Percentiles rank a stretch among this genome's conserved stretches.
Evolutionary conservation across 768 basidiomycete species (phyloP).

Genomic region (Rhodotorula paludigena): DNA sequence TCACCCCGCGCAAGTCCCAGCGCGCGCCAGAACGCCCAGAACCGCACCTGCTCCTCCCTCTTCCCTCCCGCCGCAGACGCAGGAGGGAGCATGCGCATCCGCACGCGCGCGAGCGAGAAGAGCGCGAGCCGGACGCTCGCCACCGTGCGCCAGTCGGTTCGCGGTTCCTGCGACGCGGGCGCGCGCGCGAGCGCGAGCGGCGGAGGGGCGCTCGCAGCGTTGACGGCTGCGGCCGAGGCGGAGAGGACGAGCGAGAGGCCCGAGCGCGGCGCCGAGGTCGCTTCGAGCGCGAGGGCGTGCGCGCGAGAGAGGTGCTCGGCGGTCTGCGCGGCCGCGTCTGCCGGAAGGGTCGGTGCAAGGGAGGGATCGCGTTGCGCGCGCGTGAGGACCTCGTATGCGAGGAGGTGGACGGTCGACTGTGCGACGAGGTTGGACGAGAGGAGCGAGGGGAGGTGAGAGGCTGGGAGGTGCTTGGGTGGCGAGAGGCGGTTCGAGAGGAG

Average conservation of each 20-base stretch:
- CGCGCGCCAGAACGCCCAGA: slow-evolving; percentile 24
- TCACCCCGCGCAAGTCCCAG: not conserved
- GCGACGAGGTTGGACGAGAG: slow-evolving; percentile 32
- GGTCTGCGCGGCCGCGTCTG: no score
- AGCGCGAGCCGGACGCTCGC: slow-evolving; percentile 6
- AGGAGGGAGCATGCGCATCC: not conserved
- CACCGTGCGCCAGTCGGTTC: slow-evolving; percentile 12
- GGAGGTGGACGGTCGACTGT: slow-evolving; percentile 20
- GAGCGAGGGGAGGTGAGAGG: slow-evolving; percentile 19
- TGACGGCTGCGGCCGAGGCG: not conserved
- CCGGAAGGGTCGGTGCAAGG: not conserved
- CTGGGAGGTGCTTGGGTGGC: slow-evolving; percentile 22
- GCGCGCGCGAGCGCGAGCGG: slow-evolving; percentile 8
- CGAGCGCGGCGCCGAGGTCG: not conserved
- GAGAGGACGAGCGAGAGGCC: slow-evolving; percentile 19
- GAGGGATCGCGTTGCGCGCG: no score
- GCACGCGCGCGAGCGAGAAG: slow-evolving; percentile 13
- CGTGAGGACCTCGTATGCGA: slow-evolving; percentile 5
- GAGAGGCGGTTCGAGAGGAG: slow-evolving; percentile 28
- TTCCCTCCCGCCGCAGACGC: not conserved
- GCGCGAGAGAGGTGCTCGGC: slow-evolving; percentile 12
- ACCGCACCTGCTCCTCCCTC: not conserved
- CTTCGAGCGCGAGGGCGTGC: slow-evolving; percentile 19
- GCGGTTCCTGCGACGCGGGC: not conserved
- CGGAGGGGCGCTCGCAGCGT: not conserved